Conservation (phyloP, 129 eudicot species). For the Ambrosia trifida region DNA sequence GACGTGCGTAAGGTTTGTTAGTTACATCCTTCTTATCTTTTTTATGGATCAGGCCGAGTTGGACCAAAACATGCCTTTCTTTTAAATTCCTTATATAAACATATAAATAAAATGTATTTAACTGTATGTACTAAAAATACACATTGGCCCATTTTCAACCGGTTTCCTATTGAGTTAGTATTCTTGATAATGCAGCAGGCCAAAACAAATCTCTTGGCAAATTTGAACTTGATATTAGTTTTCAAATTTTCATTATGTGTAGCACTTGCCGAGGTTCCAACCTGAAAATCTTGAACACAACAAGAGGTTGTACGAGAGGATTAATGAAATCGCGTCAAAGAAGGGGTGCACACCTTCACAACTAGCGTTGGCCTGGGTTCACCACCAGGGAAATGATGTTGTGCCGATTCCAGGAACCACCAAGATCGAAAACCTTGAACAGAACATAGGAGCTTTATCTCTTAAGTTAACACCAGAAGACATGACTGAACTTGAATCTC, state of each 20-base stretch:
- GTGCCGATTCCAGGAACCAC: slow-evolving; percentile 67
- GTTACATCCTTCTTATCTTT: neutral
- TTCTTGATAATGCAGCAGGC: neutral
- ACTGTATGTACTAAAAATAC: neutral
- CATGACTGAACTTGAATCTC: slow-evolving; percentile 50
- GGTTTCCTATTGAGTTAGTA: neutral
- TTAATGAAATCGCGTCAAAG: slow-evolving; percentile 44
- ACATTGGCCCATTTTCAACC: neutral
- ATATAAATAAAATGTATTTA: too few species aligned
- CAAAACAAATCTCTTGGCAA: too few species aligned
- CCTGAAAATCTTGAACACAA: slow-evolving; percentile 61
- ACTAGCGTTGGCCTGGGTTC: slow-evolving; percentile 67
- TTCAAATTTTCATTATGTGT: neutral
- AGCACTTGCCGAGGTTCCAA: slow-evolving; percentile 57
- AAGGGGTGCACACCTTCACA: slow-evolving; percentile 63
- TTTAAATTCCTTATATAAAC: neutral
- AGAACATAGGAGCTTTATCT: slow-evolving; percentile 48
- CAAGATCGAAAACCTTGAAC: slow-evolving; percentile 48
- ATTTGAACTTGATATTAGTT: neutral
- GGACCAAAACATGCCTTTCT: neutral
- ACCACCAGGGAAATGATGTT: slow-evolving; percentile 62
- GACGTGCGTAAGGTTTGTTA: slow-evolving; percentile 55
- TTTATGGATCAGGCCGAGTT: neutral
- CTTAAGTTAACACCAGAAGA: slow-evolving; percentile 46
- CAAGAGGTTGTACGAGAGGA: slow-evolving; percentile 41